Conservation (phyloP, 2,329 filamentous ascomycete genomes). For the Aspergillus udagawae region DNA sequence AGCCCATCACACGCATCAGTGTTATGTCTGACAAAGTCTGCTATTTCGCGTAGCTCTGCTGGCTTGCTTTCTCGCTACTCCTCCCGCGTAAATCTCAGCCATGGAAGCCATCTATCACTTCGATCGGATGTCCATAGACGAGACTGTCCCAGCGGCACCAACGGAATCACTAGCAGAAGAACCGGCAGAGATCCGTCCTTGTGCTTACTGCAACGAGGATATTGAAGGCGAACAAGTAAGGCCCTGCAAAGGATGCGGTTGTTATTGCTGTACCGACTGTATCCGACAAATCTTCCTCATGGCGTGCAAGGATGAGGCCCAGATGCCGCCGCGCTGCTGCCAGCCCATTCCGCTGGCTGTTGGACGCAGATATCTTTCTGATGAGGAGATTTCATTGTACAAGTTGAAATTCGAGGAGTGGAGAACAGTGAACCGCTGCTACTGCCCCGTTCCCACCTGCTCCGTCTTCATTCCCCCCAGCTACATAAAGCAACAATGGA, state of each 20-base stretch:
- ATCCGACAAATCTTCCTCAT: conserved; percentile 36
- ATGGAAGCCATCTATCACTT: not conserved
- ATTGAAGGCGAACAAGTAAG: not conserved
- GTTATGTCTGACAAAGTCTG: not conserved
- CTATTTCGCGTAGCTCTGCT: not conserved
- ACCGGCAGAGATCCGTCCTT: not conserved
- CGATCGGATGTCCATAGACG: not conserved
- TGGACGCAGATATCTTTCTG: conserved; percentile 31
- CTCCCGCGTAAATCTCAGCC: not conserved
- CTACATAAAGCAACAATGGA: conserved; percentile 12
- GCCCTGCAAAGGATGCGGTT: conserved; percentile 2
- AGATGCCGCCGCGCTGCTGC: conserved; percentile 48
- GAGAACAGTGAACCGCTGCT: conserved; percentile 42
- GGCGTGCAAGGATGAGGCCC: conserved; percentile 35
- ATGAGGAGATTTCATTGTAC: conserved; percentile 35
- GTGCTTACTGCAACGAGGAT: not conserved
- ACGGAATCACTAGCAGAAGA: not conserved
- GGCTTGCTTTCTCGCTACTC: not conserved
- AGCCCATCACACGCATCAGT: not conserved
- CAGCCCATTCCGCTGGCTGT: conserved; percentile 41
- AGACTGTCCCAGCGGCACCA: not conserved
- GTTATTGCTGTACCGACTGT: conserved; percentile 7
- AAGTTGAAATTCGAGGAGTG: conserved; percentile 47
- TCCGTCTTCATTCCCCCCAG: conserved; percentile 46
- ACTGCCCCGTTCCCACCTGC: conserved; percentile 48